A percentile compares a stretch with the other conserved stretches of the same genome.
phyloP scores from a whole-genome alignment of 371 early-diverging fungal species.

The Coemansia sp. region DNA sequence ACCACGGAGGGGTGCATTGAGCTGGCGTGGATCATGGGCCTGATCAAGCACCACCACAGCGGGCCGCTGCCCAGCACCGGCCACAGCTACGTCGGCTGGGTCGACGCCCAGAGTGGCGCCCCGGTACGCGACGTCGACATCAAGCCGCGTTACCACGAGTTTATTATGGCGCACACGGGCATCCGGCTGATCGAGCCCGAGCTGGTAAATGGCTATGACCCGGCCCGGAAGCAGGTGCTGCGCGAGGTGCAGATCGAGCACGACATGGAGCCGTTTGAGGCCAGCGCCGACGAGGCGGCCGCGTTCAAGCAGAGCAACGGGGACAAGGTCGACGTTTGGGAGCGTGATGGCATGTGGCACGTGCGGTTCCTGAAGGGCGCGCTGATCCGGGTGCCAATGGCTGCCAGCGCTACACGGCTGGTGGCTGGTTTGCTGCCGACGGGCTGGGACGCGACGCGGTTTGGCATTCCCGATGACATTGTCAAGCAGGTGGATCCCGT shows the following conservation, averaged over 20 bases:
- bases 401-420: slow-evolving; percentile 84
- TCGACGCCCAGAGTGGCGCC: slow-evolving; percentile 70
- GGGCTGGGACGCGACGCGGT: slow-evolving; percentile 67
- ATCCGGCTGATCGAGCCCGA: slow-evolving; percentile 91
- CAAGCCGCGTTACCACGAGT: slow-evolving; percentile 88
- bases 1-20: slow-evolving; percentile 92
- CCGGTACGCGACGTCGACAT: slow-evolving; percentile 80
- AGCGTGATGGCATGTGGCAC: slow-evolving; percentile 60
- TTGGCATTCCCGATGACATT: slow-evolving; percentile 84
- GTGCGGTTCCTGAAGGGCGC: slow-evolving; percentile 88
- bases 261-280: slow-evolving; percentile 86
- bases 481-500: slow-evolving; percentile 87
- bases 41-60: slow-evolving; percentile 76
- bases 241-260: slow-evolving; percentile 89
- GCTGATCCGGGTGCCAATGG: slow-evolving; percentile 86
- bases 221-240: slow-evolving; percentile 78
- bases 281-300: slow-evolving; percentile 88
- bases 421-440: slow-evolving; percentile 95
- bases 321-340: slow-evolving; percentile 77
- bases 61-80: slow-evolving; percentile 62
- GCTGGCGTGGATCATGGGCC: slow-evolving; percentile 96
- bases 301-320: slow-evolving; percentile 85
- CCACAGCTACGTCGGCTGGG: slow-evolving; percentile 64
- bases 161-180: slow-evolving; percentile 89
- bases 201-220: slow-evolving; percentile 87